Evolutionary conservation across 2,329 filamentous ascomycete genomes (phyloP), one percentile per base, ranked within the genome.

Genomic region (Penicillium sp.): DNA sequence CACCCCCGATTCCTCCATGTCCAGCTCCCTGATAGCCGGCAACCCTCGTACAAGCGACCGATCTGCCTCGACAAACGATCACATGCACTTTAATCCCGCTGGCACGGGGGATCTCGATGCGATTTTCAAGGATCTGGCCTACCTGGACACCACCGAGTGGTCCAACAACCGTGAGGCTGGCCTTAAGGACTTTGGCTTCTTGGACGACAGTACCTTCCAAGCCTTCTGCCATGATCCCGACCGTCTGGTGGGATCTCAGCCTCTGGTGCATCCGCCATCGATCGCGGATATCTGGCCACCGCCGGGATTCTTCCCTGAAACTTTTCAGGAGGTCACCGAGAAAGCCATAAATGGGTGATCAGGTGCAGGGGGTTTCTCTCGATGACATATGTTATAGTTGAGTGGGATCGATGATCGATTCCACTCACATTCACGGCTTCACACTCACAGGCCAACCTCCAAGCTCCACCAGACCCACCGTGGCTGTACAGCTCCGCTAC

Each of bases 121-220:
- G 7, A 76, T 80, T 34, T 80, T 80, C 63, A 75, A 78, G 58
- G 78, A 80, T 45, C 71, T 80, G 49, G 77, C 77, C 37, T 77
- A 80, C 65, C 71, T 80, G 6, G 78, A 79, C 58, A 79, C 76
- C 5, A 79, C 75, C 28, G 77, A 79, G 55, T 79, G 77, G 77
- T 70, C 76, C 1, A 74, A 65, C 34, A 77, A 71, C 57, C 75
- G 77, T 50, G 74, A 78, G 61, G 75, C 76, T 25, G 75, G 73
- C 0, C 64, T 79, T 34, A 77, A 74, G 57, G 77, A 79, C 42
- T 79, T 79, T 61, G 77, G 77, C 0, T 79, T 79, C 51, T 62
- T 75, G n/a, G 77, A 79, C 42, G 76, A 78, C 50, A 74, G 65
- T 20, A 79, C 77, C 2, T 79, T 79, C 56, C 75, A 78, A 56